Evolutionary conservation across 495 filamentous ascomycete genomes (phyloP).

Genomic region (Massariosphaeria phaeospora): DNA sequence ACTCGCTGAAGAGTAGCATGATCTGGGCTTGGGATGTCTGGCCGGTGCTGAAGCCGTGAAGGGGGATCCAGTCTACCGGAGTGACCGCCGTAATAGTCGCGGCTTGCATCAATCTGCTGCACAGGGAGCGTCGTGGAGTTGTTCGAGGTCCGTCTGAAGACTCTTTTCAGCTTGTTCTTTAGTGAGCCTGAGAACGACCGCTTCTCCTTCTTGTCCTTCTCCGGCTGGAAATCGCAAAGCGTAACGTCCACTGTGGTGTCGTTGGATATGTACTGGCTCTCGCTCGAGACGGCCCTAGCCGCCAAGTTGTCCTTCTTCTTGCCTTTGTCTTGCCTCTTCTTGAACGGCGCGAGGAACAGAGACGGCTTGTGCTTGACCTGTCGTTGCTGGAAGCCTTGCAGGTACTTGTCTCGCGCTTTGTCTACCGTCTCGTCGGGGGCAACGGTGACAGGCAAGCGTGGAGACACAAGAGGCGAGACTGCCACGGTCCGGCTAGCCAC

Average conservation of each 20-base stretch:
- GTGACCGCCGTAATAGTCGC: constrained; percentile 27
- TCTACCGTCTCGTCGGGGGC: constrained; percentile 18
- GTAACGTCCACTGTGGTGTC: constrained; percentile 6
- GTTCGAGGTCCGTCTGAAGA: constrained; percentile 20
- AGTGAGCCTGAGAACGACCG: constrained; percentile 29
- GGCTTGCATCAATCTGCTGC: constrained; percentile 29
- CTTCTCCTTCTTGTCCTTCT: constrained; percentile 31
- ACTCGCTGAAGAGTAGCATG: constrained; percentile 6
- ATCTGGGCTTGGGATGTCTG: constrained; percentile 21
- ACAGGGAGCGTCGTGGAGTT: constrained; percentile 20
- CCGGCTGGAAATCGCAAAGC: neutral
- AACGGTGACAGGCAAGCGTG: constrained; percentile 10
- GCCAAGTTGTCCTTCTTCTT: constrained; percentile 2
- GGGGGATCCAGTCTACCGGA: neutral
- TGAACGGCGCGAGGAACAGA: constrained; percentile 37
- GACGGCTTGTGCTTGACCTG: constrained; percentile 36
- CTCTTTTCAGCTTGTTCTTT: constrained; percentile 27
- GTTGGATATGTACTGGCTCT: constrained; percentile 19
- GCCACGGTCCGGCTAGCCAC: neutral
- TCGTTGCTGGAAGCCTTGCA: constrained; percentile 38
- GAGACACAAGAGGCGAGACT: constrained; percentile 10
- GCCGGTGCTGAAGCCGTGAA: neutral
- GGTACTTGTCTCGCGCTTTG: constrained; percentile 33
- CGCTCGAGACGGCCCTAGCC: constrained; percentile 7
- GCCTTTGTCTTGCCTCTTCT: constrained; percentile 33